Conservation (phyloP, 1,284 basidiomycete genomes). For the Takashimella koratensis region DNA sequence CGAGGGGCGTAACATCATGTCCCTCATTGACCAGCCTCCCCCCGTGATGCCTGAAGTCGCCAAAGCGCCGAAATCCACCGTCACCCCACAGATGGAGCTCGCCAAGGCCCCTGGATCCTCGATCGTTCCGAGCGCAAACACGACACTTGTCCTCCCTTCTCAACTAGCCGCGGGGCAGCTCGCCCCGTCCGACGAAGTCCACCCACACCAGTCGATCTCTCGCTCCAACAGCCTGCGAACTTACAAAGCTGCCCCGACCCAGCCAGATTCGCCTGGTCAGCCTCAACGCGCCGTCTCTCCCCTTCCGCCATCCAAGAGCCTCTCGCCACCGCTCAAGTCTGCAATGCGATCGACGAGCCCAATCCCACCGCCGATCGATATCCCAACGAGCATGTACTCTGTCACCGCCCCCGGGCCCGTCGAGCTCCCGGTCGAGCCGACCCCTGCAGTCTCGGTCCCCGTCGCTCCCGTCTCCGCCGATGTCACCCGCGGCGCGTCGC, state of each 20-base stretch:
- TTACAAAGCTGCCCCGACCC: neutral
- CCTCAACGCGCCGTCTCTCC: constrained; percentile 20
- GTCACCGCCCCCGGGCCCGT: constrained; percentile 43
- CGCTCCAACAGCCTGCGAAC: constrained; percentile 15
- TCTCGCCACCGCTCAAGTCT: constrained; percentile 46
- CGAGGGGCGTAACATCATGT: constrained; percentile 38
- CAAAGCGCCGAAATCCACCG: constrained; percentile 43
- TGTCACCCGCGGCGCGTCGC: neutral
- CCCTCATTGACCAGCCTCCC: constrained; percentile 27
- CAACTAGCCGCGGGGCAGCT: constrained; percentile 1
- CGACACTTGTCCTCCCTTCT: constrained; percentile 7
- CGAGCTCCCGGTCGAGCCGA: constrained; percentile 18
- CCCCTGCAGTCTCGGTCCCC: constrained; percentile 7
- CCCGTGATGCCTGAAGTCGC: constrained; percentile 47
- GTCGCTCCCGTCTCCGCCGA: constrained; percentile 1
- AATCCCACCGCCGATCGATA: constrained; percentile 18
- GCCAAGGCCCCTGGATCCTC: constrained; percentile 43
- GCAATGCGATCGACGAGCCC: constrained; percentile 43
- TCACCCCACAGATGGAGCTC: constrained; percentile 39
- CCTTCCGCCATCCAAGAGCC: constrained; percentile 37
- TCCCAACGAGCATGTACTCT: constrained; percentile 31
- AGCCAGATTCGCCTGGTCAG: constrained; percentile 9
- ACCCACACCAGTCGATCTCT: constrained; percentile 24
- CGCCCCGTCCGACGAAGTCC: constrained; percentile 9
- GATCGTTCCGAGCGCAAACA: constrained; percentile 14